These are phyloP conservation scores for Syncephalastrum contaminatum DNA, from an alignment of 371 early-diverging fungal genomes.

Conservation along the genomic window DNA sequence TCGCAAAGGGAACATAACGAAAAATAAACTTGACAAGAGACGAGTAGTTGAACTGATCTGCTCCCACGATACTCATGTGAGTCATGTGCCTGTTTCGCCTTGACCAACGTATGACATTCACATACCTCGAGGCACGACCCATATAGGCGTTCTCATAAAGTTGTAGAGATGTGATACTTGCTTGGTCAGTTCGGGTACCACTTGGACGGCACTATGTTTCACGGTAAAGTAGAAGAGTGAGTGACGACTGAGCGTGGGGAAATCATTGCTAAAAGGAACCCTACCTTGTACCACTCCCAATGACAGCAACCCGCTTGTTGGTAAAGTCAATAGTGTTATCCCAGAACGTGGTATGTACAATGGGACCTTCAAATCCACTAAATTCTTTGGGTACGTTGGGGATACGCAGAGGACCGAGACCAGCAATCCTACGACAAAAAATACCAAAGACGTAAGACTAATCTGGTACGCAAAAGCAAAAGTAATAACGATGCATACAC, in stretches of 20 bases:
- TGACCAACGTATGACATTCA: too few species aligned
- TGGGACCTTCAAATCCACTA: conserved; percentile 40
- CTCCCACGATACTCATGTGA: background rate
- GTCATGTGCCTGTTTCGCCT: too few species aligned
- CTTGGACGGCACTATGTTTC: too few species aligned
- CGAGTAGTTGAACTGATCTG: conserved; percentile 13
- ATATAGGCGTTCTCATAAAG: background rate
- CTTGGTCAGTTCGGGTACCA: too few species aligned
- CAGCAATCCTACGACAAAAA: conserved; percentile 7
- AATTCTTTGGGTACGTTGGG: conserved; percentile 49
- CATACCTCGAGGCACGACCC: too few species aligned
- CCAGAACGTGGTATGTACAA: conserved; percentile 50
- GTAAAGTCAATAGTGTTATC: conserved; percentile 37
- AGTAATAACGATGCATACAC: conserved; percentile 15
- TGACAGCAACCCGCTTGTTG: conserved; percentile 44
- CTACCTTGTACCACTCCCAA: conserved; percentile 57
- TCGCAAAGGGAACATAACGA: conserved; percentile 22
- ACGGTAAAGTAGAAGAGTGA: too few species aligned
- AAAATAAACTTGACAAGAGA: conserved; percentile 12
- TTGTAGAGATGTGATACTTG: background rate
- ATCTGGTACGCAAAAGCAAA: too few species aligned
- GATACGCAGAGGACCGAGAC: conserved; percentile 33
- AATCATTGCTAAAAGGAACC: background rate
- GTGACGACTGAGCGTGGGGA: too few species aligned
- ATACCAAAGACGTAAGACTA: conserved; percentile 21